These are phyloP conservation scores for Zygosaccharomyces siamensis DNA, from an alignment of 805 yeast species.

Conservation along the genomic window DNA sequence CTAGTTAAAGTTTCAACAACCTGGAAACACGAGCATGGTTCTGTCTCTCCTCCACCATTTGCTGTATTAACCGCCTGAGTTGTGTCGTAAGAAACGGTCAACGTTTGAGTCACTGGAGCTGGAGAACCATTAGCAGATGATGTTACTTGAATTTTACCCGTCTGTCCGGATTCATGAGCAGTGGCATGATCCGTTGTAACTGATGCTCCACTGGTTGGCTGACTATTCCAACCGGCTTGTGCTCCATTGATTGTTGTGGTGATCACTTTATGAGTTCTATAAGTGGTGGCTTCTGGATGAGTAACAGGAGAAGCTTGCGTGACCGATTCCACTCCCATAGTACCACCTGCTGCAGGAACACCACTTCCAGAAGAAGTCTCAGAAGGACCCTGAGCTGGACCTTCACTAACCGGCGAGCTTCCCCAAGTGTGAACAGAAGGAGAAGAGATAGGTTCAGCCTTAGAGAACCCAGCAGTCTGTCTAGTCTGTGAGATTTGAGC, in stretches of 20 bases:
- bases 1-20: conserved; percentile 3
- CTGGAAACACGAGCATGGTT: conserved; percentile 2
- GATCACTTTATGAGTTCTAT: background rate
- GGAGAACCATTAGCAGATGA: background rate
- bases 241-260: background rate
- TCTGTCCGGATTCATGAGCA: background rate
- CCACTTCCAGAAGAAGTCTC: background rate
- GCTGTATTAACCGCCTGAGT: conserved; percentile 3
- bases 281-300: background rate
- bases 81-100: background rate
- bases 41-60: background rate
- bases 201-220: background rate
- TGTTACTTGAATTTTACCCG: background rate
- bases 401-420: no score
- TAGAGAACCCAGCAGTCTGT: background rate
- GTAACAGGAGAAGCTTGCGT: background rate
- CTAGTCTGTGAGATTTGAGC: background rate
- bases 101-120: background rate
- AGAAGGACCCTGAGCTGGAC: background rate
- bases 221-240: background rate
- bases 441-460: background rate
- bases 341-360: background rate
- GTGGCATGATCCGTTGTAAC: background rate
- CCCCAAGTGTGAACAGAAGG: background rate
- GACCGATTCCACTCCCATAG: no score